These are phyloP conservation scores for Venturia carpophila DNA, from an alignment of 2,329 filamentous ascomycete genomes.

Conservation along the genomic window DNA sequence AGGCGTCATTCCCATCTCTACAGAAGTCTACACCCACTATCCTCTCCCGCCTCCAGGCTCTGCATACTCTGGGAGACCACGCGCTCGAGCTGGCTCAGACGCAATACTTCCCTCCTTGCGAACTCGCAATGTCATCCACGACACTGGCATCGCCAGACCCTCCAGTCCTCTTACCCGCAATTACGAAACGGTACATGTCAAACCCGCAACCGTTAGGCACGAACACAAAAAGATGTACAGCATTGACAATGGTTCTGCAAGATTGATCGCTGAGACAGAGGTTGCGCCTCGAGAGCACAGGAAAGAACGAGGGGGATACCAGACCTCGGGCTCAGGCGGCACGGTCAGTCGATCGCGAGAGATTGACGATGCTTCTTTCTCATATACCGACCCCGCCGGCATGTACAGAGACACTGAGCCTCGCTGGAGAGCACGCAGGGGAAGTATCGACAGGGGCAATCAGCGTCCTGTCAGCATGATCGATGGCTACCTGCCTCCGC, in stretches of 20 bases:
- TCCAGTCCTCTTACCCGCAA: conserved; percentile 36
- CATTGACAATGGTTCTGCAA: conserved; percentile 37
- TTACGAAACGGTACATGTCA: conserved; percentile 32
- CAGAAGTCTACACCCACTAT: conserved; percentile 17
- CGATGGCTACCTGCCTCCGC: conserved; percentile 25
- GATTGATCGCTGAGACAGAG: conserved; percentile 33
- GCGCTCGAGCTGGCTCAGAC: conserved; percentile 27
- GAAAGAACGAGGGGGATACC: conserved; percentile 13
- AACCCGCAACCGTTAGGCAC: conserved; percentile 24
- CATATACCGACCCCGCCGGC: conserved; percentile 42
- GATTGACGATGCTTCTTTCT: conserved; percentile 37
- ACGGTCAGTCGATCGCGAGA: conserved; percentile 23
- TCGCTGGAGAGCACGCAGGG: conserved; percentile 38
- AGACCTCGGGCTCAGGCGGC: not conserved
- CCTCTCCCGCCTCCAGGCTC: conserved; percentile 23
- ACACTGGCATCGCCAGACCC: conserved; percentile 26
- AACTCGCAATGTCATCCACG: conserved; percentile 28
- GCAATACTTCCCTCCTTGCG: conserved; percentile 26
- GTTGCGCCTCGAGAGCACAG: conserved; percentile 28
- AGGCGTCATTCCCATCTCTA: conserved; percentile 19
- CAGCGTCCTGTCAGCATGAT: conserved; percentile 40
- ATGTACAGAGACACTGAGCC: conserved; percentile 47
- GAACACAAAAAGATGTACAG: conserved; percentile 33
- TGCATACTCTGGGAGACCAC: conserved; percentile 38
- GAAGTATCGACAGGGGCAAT: conserved; percentile 38